Percentiles rank a stretch among this genome's conserved stretches.
phyloP scores from a whole-genome alignment of 1,139 yeast genomes.

The Kodamaea fungicola region DNA sequence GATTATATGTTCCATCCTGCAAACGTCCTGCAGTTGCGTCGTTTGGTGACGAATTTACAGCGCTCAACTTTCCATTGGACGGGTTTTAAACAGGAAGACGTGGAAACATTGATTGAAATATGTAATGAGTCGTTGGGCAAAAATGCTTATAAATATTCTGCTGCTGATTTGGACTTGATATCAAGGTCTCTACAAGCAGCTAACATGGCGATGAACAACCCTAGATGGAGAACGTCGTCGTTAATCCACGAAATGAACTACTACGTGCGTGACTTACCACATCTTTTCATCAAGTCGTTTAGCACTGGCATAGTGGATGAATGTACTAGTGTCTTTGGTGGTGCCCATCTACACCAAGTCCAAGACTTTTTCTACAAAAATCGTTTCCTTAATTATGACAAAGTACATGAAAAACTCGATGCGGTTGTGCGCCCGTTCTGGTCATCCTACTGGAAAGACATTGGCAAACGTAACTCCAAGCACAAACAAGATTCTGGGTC shows the following conservation, averaged over 20 bases:
- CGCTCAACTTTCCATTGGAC: conserved; percentile 74
- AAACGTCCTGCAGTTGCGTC: conserved; percentile 50
- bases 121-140: conserved; percentile 45
- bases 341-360: conserved; percentile 52
- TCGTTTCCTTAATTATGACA: conserved; percentile 35
- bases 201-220: conserved; percentile 44
- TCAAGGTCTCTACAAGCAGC: conserved; percentile 42
- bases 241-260: conserved; percentile 63
- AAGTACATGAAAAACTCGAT: conserved; percentile 26
- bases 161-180: conserved; percentile 38
- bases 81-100: conserved; percentile 58
- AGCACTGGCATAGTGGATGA: conserved; percentile 18
- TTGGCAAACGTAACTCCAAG: conserved; percentile 27
- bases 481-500: background rate
- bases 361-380: conserved; percentile 55
- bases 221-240: conserved; percentile 55
- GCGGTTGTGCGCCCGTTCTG: conserved; percentile 43
- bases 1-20: conserved; percentile 70
- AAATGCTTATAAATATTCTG: conserved; percentile 26
- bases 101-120: conserved; percentile 48
- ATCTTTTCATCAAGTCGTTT: conserved; percentile 32
- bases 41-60: conserved; percentile 58
- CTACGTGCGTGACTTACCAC: conserved; percentile 44
- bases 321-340: conserved; percentile 49
- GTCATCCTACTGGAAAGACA: conserved; percentile 49